Percentiles rank a stretch among this genome's conserved stretches.
These are phyloP conservation scores for Yamadazyma kitorensis DNA, from an alignment of 805 yeast species.

Conservation along the genomic window DNA sequence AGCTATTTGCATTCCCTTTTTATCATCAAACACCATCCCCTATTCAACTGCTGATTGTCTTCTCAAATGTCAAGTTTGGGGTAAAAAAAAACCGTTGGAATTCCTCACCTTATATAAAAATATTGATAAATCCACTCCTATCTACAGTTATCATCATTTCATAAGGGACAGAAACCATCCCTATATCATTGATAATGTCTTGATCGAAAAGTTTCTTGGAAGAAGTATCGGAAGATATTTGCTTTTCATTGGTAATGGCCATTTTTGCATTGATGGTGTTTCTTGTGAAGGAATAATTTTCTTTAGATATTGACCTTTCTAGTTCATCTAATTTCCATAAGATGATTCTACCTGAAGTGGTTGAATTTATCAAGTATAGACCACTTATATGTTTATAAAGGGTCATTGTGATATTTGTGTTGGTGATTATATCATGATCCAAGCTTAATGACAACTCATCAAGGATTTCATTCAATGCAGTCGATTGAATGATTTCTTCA, in stretches of 20 bases:
- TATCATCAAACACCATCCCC: constrained; percentile 53
- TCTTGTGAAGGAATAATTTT: constrained; percentile 7
- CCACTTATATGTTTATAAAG: constrained; percentile 7
- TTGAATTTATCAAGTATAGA: constrained; percentile 7
- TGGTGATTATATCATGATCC: constrained; percentile 7
- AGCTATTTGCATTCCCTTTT: constrained; percentile 65
- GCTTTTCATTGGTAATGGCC: constrained; percentile 10
- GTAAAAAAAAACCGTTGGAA: too few relatives aligned
- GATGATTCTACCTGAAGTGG: constrained; percentile 4
- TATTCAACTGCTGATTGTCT: too few relatives aligned
- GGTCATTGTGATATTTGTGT: constrained; percentile 3
- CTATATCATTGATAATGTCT: constrained; percentile 45
- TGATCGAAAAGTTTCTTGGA: constrained; percentile 22
- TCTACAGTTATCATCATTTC: constrained; percentile 66
- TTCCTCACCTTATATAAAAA: constrained; percentile 4
- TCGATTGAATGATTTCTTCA: constrained; percentile 19
- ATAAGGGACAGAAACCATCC: constrained; percentile 46
- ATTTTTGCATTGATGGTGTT: constrained; percentile 5
- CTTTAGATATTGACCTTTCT: constrained; percentile 8
- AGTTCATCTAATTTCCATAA: constrained; percentile 13
- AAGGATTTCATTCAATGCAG: constrained; percentile 9
- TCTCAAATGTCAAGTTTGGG: too few relatives aligned
- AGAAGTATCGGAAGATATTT: not conserved
- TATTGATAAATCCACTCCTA: constrained; percentile 54
- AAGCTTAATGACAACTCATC: constrained; percentile 9